Conservation (phyloP, 129 eudicot genomes). For the Flaveria robusta region DNA sequence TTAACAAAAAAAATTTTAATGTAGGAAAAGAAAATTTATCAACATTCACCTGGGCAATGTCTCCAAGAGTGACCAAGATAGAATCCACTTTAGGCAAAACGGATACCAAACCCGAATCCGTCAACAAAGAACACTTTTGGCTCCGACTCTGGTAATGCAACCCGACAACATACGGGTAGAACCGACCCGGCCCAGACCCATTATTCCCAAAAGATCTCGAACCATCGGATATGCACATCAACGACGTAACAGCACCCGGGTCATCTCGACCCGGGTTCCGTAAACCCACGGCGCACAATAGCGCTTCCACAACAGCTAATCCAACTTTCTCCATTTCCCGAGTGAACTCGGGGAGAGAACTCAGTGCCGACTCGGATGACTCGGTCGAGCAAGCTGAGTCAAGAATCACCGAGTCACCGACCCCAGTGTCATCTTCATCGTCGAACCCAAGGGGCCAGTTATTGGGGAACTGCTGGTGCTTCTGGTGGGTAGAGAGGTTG, state of each 20-base stretch:
- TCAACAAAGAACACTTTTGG: conserved; percentile 36
- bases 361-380: conserved; percentile 40
- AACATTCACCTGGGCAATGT: conserved; percentile 73
- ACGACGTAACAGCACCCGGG: conserved; percentile 42
- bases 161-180: conserved; percentile 80
- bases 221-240: conserved; percentile 60
- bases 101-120: conserved; percentile 70
- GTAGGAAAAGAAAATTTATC: background rate
- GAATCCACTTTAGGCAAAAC: conserved; percentile 60
- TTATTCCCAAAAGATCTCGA: conserved; percentile 17
- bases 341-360: conserved; percentile 55
- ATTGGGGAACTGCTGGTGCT: conserved; percentile 46
- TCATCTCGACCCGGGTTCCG: conserved; percentile 50
- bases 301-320: conserved; percentile 48
- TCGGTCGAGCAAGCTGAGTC: conserved; percentile 44
- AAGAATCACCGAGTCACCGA: conserved; percentile 53
- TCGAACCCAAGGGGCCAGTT: conserved; percentile 78
- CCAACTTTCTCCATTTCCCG: conserved; percentile 67
- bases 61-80: conserved; percentile 76
- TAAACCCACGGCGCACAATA: conserved; percentile 57
- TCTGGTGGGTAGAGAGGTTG: conserved; percentile 44
- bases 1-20: background rate
- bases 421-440: conserved; percentile 33
- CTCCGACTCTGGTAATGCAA: conserved; percentile 55
- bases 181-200: conserved; percentile 40